These are phyloP conservation scores for Talaromyces sp. DNA, from an alignment of 2,329 filamentous ascomycete genomes.

Conservation along the genomic window DNA sequence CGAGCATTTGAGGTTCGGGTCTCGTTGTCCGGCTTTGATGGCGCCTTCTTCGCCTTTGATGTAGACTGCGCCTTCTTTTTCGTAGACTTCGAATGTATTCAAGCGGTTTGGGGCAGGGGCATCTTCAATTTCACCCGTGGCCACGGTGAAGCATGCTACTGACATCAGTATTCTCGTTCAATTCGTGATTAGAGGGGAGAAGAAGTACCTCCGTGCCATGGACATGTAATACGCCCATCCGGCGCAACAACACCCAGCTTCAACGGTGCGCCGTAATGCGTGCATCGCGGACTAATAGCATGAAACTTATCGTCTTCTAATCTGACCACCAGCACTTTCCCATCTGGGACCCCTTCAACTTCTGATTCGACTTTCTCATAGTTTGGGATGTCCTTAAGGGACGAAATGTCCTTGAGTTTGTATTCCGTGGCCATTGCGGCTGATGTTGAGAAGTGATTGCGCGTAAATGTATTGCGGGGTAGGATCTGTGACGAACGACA, in stretches of 20 bases:
- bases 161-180: not conserved
- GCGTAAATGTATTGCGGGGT: constrained; percentile 1
- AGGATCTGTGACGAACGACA: not conserved
- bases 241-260: constrained; percentile 80
- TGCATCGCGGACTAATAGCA: constrained; percentile 79
- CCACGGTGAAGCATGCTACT: constrained; percentile 84
- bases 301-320: constrained; percentile 70
- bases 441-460: constrained; percentile 19
- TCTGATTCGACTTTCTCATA: constrained; percentile 86
- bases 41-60: constrained; percentile 74
- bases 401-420: constrained; percentile 70
- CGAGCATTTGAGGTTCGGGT: constrained; percentile 70
- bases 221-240: constrained; percentile 82
- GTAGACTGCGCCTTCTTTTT: constrained; percentile 81
- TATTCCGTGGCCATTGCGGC: constrained; percentile 42
- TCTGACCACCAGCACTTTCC: constrained; percentile 84
- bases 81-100: constrained; percentile 73
- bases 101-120: constrained; percentile 88
- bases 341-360: constrained; percentile 82
- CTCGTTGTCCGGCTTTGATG: constrained; percentile 74
- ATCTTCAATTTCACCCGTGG: constrained; percentile 90
- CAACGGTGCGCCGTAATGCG: constrained; percentile 88
- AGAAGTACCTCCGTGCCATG: constrained; percentile 85
- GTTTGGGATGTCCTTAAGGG: constrained; percentile 67
- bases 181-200: not conserved